These are phyloP conservation scores for Trichosporon sp. DNA, from an alignment of 1,284 basidiomycete species.

Conservation along the genomic window DNA sequence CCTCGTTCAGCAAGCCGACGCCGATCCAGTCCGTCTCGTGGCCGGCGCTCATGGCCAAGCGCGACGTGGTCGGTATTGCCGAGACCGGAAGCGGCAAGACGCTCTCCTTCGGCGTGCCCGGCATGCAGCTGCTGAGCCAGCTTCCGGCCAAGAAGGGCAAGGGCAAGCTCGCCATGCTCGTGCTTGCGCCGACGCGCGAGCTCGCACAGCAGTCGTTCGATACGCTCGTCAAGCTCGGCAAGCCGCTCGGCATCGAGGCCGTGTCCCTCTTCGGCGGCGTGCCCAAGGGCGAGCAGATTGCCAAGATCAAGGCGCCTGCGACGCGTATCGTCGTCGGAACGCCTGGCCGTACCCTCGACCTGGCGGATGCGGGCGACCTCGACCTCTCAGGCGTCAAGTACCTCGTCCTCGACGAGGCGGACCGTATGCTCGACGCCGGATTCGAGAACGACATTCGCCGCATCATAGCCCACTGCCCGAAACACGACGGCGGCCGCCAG, in stretches of 20 bases:
- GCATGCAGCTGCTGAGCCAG: conserved; percentile 55
- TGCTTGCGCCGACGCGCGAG: conserved; percentile 89
- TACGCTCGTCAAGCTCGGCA: conserved; percentile 71
- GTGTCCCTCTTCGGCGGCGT: conserved; percentile 91
- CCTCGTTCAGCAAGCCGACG: conserved; percentile 77
- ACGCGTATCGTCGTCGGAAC: conserved; percentile 86
- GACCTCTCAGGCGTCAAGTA: conserved; percentile 83
- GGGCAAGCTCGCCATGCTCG: conserved; percentile 63
- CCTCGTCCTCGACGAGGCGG: conserved; percentile 93
- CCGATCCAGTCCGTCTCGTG: conserved; percentile 95
- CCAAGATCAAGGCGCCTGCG: conserved; percentile 55
- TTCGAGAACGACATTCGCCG: conserved; percentile 97
- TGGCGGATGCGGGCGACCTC: conserved; percentile 76
- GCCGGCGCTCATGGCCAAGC: conserved; percentile 76
- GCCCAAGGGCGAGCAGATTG: conserved; percentile 75
- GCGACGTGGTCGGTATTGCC: conserved; percentile 91
- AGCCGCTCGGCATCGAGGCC: conserved; percentile 66
- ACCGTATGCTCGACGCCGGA: conserved; percentile 96
- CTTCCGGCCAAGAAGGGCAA: conserved; percentile 37
- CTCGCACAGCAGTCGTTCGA: conserved; percentile 92
- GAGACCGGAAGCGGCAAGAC: conserved; percentile 98
- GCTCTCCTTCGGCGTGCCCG: conserved; percentile 87
- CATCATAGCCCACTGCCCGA: conserved; percentile 77
- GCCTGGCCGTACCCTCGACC: conserved; percentile 85
- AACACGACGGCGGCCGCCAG: conserved; percentile 60